These are phyloP conservation scores for Babesia bovis DNA, from an alignment of 169 alveolate species.

Conservation along the genomic window DNA sequence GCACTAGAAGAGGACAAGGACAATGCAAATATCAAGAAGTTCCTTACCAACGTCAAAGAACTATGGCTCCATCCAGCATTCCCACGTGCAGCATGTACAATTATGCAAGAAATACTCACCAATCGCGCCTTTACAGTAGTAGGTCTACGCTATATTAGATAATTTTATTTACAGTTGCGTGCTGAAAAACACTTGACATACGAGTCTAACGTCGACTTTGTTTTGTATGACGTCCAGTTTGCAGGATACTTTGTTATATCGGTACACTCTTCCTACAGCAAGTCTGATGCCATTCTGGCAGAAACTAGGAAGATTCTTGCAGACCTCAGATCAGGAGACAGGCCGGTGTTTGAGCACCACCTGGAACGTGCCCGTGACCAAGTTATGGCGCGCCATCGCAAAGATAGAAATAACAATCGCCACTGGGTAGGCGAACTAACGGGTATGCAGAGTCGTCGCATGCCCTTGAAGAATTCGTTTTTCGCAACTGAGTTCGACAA, in stretches of 20 bases:
- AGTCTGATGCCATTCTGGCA: conserved; percentile 61
- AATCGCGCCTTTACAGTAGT: conserved; percentile 54
- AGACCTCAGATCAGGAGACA: conserved; percentile 45
- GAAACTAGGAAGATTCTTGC: conserved; percentile 63
- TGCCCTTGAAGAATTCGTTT: conserved; percentile 37
- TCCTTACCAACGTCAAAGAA: conserved; percentile 46
- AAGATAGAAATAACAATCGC: conserved; percentile 16
- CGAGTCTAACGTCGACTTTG: conserved; percentile 80
- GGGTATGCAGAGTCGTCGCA: conserved; percentile 54
- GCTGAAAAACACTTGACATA: conserved; percentile 83
- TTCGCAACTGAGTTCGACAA: conserved; percentile 46
- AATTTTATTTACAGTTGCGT: conserved; percentile 61
- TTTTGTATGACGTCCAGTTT: conserved; percentile 76
- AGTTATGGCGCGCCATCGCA: conserved; percentile 19
- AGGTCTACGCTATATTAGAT: neutral
- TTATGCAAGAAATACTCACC: conserved; percentile 47
- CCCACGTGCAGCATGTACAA: conserved; percentile 64
- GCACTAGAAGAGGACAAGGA: conserved; percentile 9
- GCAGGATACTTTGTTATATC: conserved; percentile 78
- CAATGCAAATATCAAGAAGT: conserved; percentile 27
- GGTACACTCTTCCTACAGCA: conserved; percentile 76
- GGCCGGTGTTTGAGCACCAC: conserved; percentile 32
- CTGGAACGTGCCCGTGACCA: conserved; percentile 45
- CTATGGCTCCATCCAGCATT: conserved; percentile 67
- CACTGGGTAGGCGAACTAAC: conserved; percentile 37